Evolutionary conservation across 331 rosid genomes (phyloP), one percentile per base, ranked within the genome.

Genomic region (Cydonia oblonga): DNA sequence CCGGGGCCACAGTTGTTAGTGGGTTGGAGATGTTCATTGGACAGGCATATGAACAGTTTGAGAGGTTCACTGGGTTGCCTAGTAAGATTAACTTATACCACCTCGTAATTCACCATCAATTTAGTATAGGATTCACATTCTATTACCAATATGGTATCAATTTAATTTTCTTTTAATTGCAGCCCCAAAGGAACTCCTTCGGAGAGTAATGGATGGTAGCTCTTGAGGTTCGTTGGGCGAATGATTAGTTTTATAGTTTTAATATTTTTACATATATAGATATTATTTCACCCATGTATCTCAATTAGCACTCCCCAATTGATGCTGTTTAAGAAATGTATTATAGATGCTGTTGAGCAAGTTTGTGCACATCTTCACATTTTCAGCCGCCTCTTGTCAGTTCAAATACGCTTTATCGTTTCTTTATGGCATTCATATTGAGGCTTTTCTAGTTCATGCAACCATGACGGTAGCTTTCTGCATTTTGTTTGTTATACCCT

Each of bases 1-100:
- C 89, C 28, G 97, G 98, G 68, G 96, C 91, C 69, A 83, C 71
- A 42, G 69, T 77, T 69, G 96, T 93, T 67, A 75, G 88, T 25
- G 97, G 98, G 70, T 42, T 81, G 66, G 96, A 93, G 80, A 93
- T 93, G 98, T 89, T 93, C 75, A 61, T 88, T 64, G 95, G 96
- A 74, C 98, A 93, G 83, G 96, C 97, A 30, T 89, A 82, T 80
- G 91, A 72, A 74, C 97, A 91, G 73, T 91, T 68, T 52, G 98
- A 93, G 79, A 88, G 78, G 62, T 93, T 80, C 81, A 89, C 96
- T 38, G 97, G 96, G 33, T 84, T 83, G 83, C 96, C 97, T 18
- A 97, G 98, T 93, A 86, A 76, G 75, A 69, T 70, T 69, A 40
- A 35, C 35, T 26, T 60, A 38, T 57, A 10, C 42, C 44, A 40